phyloP scores from a whole-genome alignment of 176 grass and related monocot genomes.

The Tuctoria greenei region DNA sequence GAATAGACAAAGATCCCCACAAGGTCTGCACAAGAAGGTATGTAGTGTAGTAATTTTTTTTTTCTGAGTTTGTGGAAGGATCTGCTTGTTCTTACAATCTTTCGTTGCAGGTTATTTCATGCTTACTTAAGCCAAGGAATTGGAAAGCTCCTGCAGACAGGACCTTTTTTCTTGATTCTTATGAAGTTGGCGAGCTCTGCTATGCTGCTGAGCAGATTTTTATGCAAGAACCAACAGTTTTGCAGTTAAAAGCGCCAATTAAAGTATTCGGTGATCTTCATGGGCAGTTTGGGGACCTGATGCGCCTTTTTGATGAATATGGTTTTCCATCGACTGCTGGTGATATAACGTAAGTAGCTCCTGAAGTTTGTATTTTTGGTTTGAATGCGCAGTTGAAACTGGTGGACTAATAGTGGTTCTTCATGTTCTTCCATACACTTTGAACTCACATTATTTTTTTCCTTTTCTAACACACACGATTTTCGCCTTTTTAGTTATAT shows the following conservation, averaged over 20 bases:
- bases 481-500: constrained; percentile 73
- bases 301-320: constrained; percentile 98
- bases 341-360: constrained; percentile 82
- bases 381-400: constrained; percentile 26
- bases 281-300: constrained; percentile 98
- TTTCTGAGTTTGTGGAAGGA: constrained; percentile 15
- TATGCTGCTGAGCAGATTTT: constrained; percentile 97
- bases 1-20: constrained; percentile 86
- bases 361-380: constrained; percentile 30
- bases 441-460: constrained; percentile 19
- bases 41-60: not conserved
- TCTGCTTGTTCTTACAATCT: constrained; percentile 23
- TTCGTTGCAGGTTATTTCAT: constrained; percentile 69
- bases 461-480: constrained; percentile 10
- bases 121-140: constrained; percentile 84
- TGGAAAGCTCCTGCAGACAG: constrained; percentile 87
- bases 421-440: constrained; percentile 15
- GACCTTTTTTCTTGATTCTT: constrained; percentile 93
- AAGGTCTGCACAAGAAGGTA: constrained; percentile 97
- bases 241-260: constrained; percentile 94
- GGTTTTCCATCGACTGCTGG: constrained; percentile 94
- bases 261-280: constrained; percentile 99
- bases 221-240: constrained; percentile 92
- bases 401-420: not conserved
- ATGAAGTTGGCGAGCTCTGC: constrained; percentile 94